Evolutionary conservation across 805 yeast genomes (phyloP).

Genomic region (Ogataea minuta): DNA sequence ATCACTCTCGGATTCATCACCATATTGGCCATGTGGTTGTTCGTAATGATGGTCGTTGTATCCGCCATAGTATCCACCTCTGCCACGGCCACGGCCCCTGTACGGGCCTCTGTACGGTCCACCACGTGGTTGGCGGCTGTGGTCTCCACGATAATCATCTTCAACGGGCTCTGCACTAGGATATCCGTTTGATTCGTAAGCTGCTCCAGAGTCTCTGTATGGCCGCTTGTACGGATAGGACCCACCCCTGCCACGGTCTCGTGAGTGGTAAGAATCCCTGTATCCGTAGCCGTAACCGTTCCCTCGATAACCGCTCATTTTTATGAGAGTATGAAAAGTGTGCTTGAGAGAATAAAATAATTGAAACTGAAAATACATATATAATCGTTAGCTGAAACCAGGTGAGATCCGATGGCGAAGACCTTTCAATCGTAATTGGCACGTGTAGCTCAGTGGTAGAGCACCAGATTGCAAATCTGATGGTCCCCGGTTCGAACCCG

Average conservation of each 20-base stretch:
- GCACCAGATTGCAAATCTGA: conserved; percentile 99
- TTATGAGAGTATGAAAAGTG: no score
- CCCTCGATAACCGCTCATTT: conserved; percentile 12
- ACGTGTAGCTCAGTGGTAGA: conserved; percentile 93
- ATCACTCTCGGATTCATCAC: conserved; percentile 4
- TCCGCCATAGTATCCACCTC: conserved; percentile 11
- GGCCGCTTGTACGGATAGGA: conserved; percentile 12
- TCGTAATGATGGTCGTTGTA: conserved; percentile 7
- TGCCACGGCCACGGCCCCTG: conserved; percentile 14
- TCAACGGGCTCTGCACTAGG: neutral
- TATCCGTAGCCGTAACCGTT: conserved; percentile 9
- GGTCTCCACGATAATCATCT: conserved; percentile 2
- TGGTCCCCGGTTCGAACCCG: conserved; percentile 98
- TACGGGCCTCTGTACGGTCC: conserved; percentile 12
- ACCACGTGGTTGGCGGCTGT: conserved; percentile 1
- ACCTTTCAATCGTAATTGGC: no score
- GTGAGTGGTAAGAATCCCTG: conserved; percentile 10
- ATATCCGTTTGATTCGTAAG: conserved; percentile 1
- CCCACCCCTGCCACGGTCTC: conserved; percentile 15
- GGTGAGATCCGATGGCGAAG: no score
- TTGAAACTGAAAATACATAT: neutral
- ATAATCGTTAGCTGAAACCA: no score
- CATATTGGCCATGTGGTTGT: no score
- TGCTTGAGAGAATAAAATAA: neutral
- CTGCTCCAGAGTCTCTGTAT: conserved; percentile 4